Evolutionary conservation across 225 moss, liverwort and hornwort species (phyloP).

Genomic region (Sphagnum contortum): DNA sequence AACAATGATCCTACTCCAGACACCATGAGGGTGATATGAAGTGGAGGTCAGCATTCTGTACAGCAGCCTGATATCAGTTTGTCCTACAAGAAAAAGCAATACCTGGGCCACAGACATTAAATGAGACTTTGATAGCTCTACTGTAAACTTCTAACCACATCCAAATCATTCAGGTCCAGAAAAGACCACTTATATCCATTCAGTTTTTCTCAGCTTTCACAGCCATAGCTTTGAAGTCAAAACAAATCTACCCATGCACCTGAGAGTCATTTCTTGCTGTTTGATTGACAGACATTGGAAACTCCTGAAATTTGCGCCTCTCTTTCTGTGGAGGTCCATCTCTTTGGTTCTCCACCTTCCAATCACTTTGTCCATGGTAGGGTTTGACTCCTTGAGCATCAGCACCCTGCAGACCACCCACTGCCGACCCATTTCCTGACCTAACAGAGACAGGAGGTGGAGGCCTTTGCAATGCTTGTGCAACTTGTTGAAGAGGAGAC

Average conservation of each 20-base stretch:
- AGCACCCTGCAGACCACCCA: slow-evolving; percentile 37
- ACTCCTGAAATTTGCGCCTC: slow-evolving; percentile 88
- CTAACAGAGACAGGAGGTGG: slow-evolving; percentile 70
- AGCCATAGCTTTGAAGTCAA: no score
- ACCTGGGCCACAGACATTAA: no score
- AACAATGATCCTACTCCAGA: no score
- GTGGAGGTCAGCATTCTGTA: no score
- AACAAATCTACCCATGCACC: slow-evolving; percentile 16
- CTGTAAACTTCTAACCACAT: no score
- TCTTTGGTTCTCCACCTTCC: slow-evolving; percentile 23
- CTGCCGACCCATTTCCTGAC: slow-evolving; percentile 35
- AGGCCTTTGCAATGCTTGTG: slow-evolving; percentile 61
- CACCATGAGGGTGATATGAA: no score
- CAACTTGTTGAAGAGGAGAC: slow-evolving; percentile 59
- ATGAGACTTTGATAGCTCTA: no score
- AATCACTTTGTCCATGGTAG: slow-evolving; percentile 8
- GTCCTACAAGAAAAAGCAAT: no score
- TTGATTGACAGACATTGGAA: slow-evolving; percentile 52
- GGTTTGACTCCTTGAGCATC: slow-evolving; percentile 15
- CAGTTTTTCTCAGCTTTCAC: no score
- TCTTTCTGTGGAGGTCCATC: slow-evolving; percentile 31
- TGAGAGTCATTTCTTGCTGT: slow-evolving; percentile 41
- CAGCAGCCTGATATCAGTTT: no score
- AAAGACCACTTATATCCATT: no score
- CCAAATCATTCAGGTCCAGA: no score